A percentile compares a stretch with the other conserved stretches of the same genome.
phyloP scores from a whole-genome alignment of 768 basidiomycete species.

The Suillus spraguei region DNA sequence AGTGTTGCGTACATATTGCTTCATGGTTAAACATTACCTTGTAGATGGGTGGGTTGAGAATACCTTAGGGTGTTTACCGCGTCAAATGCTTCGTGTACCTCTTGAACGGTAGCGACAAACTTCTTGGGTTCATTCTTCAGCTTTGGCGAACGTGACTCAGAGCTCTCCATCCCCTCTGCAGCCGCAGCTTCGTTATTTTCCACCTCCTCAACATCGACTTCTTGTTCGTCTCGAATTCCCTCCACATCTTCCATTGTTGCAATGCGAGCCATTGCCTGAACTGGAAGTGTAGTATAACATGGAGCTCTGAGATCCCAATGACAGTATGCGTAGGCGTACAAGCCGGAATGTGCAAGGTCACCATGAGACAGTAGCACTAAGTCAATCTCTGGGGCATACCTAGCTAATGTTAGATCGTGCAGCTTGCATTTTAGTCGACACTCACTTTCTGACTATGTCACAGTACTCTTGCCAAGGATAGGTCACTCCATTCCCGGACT shows the following conservation, averaged over 20 bases:
- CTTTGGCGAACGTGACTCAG: conserved; percentile 7
- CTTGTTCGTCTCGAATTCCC: conserved; percentile 74
- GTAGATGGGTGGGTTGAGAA: conserved; percentile 93
- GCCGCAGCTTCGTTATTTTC: conserved; percentile 28
- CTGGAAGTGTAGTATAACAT: conserved; percentile 92
- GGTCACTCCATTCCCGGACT: conserved; percentile 32
- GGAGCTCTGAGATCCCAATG: conserved; percentile 88
- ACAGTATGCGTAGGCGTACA: conserved; percentile 92
- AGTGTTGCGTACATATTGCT: conserved; percentile 7
- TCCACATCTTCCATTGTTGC: conserved; percentile 89
- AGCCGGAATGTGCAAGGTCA: conserved; percentile 83
- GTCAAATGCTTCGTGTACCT: conserved; percentile 93
- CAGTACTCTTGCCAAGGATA: conserved; percentile 69
- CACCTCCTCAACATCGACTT: conserved; percentile 41
- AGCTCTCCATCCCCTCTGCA: conserved; percentile 24
- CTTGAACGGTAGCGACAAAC: conserved; percentile 75
- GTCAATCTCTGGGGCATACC: conserved; percentile 79
- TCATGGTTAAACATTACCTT: conserved; percentile 53
- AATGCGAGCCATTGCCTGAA: conserved; percentile 93
- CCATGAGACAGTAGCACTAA: conserved; percentile 95
- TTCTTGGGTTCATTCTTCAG: conserved; percentile 41
- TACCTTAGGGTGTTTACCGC: conserved; percentile 90
- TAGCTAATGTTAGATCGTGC: conserved; percentile 30
- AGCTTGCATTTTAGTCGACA: conserved; percentile 19
- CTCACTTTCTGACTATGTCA: conserved; percentile 66